phyloP scores from a whole-genome alignment of 78 protist species.

The Bigelowiella natans region DNA sequence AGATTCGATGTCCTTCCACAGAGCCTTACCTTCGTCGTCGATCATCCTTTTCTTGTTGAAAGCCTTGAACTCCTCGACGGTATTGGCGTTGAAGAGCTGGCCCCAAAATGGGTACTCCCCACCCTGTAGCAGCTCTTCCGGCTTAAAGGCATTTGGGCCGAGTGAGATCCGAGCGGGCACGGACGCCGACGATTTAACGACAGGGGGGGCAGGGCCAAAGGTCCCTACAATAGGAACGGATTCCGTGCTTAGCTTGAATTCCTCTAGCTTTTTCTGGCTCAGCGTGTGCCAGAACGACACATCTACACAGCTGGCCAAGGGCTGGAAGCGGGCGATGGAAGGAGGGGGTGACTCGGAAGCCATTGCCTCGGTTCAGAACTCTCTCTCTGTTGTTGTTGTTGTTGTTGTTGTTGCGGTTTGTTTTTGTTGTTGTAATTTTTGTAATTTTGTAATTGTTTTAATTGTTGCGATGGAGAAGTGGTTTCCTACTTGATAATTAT shows the following conservation, averaged over 20 bases:
- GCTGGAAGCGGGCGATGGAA: no score
- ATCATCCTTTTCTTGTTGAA: background rate
- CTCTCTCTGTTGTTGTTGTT: no score
- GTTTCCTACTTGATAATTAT: no score
- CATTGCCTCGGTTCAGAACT: no score
- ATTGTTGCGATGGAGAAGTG: no score
- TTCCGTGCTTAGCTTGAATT: background rate
- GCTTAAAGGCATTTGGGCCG: background rate
- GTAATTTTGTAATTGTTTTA: no score
- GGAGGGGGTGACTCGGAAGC: no score
- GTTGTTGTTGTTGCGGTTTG: no score
- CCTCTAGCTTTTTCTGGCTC: background rate
- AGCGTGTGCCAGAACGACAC: background rate
- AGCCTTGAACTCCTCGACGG: constrained; percentile 25
- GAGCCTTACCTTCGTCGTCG: background rate
- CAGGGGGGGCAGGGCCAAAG: background rate
- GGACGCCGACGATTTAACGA: background rate
- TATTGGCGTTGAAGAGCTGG: constrained; percentile 28
- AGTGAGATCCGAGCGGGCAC: background rate
- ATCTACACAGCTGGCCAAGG: background rate
- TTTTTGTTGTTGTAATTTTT: no score
- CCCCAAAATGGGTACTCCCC: background rate
- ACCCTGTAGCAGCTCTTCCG: background rate
- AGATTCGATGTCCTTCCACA: constrained; percentile 40
- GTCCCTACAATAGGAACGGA: background rate